Base-by-base conservation (phyloP, 2,329 filamentous ascomycete species). In the Diaporthe australafricana region DNA sequence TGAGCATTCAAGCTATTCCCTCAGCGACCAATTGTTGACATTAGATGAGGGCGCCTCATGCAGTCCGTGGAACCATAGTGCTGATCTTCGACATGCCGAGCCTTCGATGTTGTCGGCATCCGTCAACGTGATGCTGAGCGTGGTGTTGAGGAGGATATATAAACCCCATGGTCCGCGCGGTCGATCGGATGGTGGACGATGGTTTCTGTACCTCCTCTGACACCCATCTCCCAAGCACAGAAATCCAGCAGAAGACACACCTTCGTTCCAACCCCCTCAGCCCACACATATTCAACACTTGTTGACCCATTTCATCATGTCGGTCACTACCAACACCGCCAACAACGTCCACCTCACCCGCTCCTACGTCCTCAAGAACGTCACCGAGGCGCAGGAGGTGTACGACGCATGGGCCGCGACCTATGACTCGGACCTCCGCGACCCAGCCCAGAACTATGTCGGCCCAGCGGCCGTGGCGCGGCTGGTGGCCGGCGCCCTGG, bases 271-370 rank as follows among this genome's bases (percentile, higher is more conserved):
- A 35, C 11, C 17, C 60, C 42, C 27, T 47, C 17, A 50, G 8
- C 16, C 6, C 60, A 65, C 42, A 38, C 60, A 32, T 63, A 48
- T 25, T 17, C 57, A 63, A 17, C 56, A 22, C 48, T 27, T 50
- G 0, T 65, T 65, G 45, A 65, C 38, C 45, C 20, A 47, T 32
- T 50, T 35, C 60, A 65, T 16, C n/a, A 65, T 65, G 60, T 65
- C 60, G 6, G 60, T 65, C 60, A 50, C 60, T 30, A 65, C 60
- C 27, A 65, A 65, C 60, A 65, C 60, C n/a, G 60, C 60, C 45
- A 65, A 65, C 60, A 65, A 65, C 60, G 30, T 42, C 60, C 60
- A 65, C 30, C 60, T 65, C 60, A 65, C 60, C 60, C 60, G 60
- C 30, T 65, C 60, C 60, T 65, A 65, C 30, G 45, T 65, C 42